phyloP scores from a whole-genome alignment of 805 yeast species.

The Myxozyma mucilagina region DNA sequence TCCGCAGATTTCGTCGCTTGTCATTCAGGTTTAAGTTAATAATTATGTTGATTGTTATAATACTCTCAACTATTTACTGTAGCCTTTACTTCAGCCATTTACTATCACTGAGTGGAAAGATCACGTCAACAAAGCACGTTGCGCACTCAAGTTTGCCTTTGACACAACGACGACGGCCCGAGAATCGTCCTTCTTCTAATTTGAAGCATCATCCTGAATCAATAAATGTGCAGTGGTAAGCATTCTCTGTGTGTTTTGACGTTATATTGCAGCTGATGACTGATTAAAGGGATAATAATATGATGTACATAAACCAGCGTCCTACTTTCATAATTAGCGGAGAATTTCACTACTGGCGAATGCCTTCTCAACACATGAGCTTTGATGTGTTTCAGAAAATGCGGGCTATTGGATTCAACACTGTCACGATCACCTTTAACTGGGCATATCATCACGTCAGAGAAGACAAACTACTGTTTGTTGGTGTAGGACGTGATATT shows the following conservation, averaged over 20 bases:
- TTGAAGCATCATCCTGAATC: constrained; percentile 1
- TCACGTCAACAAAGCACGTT: not conserved
- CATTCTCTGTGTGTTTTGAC: not conserved
- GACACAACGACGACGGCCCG: not conserved
- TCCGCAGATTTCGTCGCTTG: not conserved
- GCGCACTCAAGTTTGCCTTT: not conserved
- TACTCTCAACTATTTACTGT: not conserved
- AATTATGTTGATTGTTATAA: not conserved
- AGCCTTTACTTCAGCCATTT: not conserved
- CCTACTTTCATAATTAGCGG: constrained; percentile 22
- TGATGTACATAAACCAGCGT: constrained; percentile 4
- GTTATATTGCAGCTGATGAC: not conserved
- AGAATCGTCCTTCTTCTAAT: not conserved
- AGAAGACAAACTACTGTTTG: constrained; percentile 8
- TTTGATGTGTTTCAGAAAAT: constrained; percentile 25
- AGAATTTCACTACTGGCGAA: constrained; percentile 27
- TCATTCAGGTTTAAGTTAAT: not conserved
- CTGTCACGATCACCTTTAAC: constrained; percentile 21
- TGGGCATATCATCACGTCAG: constrained; percentile 22
- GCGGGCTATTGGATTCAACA: constrained; percentile 25
- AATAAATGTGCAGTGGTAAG: constrained; percentile 4
- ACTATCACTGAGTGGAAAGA: not conserved
- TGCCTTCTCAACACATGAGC: constrained; percentile 20
- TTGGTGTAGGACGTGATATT: constrained; percentile 20
- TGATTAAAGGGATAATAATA: constrained; percentile 14